These are phyloP conservation scores for Seiridium cupressi DNA, from an alignment of 2,329 filamentous ascomycete genomes.

Conservation along the genomic window DNA sequence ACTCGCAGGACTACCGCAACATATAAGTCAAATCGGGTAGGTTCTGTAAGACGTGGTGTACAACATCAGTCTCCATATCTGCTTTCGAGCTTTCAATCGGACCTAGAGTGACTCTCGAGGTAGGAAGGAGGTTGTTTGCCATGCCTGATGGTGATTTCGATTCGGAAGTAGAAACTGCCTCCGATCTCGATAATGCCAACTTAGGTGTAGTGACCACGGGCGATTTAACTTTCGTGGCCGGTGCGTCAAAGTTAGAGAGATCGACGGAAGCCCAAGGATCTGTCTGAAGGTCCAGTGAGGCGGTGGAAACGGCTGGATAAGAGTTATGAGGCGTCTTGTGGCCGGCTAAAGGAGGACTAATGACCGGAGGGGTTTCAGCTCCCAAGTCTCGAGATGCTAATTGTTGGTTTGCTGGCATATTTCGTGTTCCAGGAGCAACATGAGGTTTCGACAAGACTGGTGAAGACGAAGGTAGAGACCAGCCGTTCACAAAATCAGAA, in stretches of 20 bases:
- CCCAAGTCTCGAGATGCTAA: too few relatives aligned
- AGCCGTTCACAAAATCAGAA: too few relatives aligned
- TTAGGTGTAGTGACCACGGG: neutral
- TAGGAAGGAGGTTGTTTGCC: neutral
- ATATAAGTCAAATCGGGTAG: slow-evolving; percentile 7
- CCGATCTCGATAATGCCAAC: too few relatives aligned
- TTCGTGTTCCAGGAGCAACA: neutral
- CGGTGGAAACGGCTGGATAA: neutral
- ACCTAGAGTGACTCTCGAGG: neutral
- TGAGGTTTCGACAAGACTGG: neutral
- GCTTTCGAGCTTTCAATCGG: neutral
- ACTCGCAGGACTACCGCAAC: neutral
- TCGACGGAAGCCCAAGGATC: slow-evolving; percentile 19
- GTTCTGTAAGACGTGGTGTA: slow-evolving; percentile 9
- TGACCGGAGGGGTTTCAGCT: neutral
- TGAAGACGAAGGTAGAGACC: neutral
- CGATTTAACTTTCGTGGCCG: slow-evolving; percentile 10
- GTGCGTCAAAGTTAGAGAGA: slow-evolving; percentile 20
- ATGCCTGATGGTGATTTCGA: too few relatives aligned
- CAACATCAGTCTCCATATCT: slow-evolving; percentile 3
- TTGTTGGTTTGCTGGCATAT: too few relatives aligned
- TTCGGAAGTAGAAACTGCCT: too few relatives aligned
- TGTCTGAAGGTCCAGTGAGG: neutral
- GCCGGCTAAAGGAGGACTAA: neutral
- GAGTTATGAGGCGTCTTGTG: neutral